phyloP scores from a whole-genome alignment of 345 rosid species.

The Raphanus sativus region DNA sequence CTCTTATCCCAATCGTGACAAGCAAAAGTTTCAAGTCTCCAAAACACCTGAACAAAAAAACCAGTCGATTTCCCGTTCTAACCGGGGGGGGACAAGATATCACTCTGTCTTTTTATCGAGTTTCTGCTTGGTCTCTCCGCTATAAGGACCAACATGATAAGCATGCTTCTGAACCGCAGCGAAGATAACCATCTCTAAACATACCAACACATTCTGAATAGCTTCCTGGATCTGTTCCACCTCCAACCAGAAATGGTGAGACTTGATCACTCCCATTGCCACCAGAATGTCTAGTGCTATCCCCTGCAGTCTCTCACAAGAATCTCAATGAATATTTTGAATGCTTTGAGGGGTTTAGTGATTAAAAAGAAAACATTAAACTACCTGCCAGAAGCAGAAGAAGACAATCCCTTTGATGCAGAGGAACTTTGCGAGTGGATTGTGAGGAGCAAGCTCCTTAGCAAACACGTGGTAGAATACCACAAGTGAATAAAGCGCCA shows the following conservation, averaged over 20 bases:
- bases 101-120: conserved; percentile 43
- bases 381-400: conserved; percentile 99
- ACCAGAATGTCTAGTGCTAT: conserved; percentile 69
- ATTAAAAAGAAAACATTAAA: too few relatives aligned
- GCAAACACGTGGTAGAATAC: conserved; percentile 91
- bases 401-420: conserved; percentile 98
- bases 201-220: conserved; percentile 74
- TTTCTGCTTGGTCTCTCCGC: conserved; percentile 72
- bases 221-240: conserved; percentile 94
- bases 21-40: conserved; percentile 3
- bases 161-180: conserved; percentile 89
- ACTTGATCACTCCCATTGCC: conserved; percentile 60
- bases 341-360: neutral
- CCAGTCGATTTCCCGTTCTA: neutral
- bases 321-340: neutral
- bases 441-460: conserved; percentile 89
- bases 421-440: conserved; percentile 92
- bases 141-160: conserved; percentile 66
- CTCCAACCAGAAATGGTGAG: conserved; percentile 91
- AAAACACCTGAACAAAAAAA: neutral
- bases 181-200: conserved; percentile 89
- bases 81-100: neutral
- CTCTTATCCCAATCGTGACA: conserved; percentile 2
- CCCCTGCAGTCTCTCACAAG: conserved; percentile 52
- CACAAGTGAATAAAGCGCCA: conserved; percentile 87